Evolutionary conservation across 352 stramenopile genomes (phyloP).

Genomic region (Globisporangium abappressorium): DNA sequence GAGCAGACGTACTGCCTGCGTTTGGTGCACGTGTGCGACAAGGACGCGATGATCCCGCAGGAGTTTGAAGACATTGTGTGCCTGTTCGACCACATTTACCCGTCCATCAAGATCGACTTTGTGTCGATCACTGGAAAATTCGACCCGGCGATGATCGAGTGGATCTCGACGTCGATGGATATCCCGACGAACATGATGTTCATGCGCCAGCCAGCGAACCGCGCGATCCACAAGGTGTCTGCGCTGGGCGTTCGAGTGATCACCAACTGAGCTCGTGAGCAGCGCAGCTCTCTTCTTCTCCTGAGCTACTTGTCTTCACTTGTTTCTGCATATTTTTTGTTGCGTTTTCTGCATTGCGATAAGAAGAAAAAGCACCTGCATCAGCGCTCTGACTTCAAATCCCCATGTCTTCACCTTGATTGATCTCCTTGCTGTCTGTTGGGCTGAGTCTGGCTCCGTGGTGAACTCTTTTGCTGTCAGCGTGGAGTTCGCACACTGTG

Average conservation of each 20-base stretch:
- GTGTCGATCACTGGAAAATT: slow-evolving; percentile 55
- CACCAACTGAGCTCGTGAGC: slow-evolving; percentile 27
- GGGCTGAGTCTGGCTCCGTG: too few relatives aligned
- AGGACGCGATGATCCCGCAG: slow-evolving; percentile 24
- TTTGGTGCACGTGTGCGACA: slow-evolving; percentile 71
- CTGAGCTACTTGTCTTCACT: background rate
- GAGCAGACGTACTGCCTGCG: slow-evolving; percentile 86
- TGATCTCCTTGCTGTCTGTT: too few relatives aligned
- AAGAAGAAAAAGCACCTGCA: background rate
- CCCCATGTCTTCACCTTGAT: too few relatives aligned
- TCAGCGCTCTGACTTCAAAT: too few relatives aligned
- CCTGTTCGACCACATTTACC: slow-evolving; percentile 86
- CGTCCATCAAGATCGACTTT: slow-evolving; percentile 79
- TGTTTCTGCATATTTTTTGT: background rate
- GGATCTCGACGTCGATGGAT: slow-evolving; percentile 46
- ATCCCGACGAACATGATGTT: slow-evolving; percentile 86
- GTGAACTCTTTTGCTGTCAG: too few relatives aligned
- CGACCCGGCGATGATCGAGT: slow-evolving; percentile 67
- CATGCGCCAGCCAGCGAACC: slow-evolving; percentile 74
- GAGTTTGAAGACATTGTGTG: slow-evolving; percentile 37
- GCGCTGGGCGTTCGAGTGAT: slow-evolving; percentile 74
- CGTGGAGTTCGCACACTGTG: too few relatives aligned
- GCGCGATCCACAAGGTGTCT: slow-evolving; percentile 58
- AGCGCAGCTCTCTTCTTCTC: too few relatives aligned
- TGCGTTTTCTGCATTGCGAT: background rate